Evolutionary conservation across 139 green algal species (phyloP), one percentile per base, ranked within the genome.

Genomic region (Raphidocelis subcapitata): DNA sequence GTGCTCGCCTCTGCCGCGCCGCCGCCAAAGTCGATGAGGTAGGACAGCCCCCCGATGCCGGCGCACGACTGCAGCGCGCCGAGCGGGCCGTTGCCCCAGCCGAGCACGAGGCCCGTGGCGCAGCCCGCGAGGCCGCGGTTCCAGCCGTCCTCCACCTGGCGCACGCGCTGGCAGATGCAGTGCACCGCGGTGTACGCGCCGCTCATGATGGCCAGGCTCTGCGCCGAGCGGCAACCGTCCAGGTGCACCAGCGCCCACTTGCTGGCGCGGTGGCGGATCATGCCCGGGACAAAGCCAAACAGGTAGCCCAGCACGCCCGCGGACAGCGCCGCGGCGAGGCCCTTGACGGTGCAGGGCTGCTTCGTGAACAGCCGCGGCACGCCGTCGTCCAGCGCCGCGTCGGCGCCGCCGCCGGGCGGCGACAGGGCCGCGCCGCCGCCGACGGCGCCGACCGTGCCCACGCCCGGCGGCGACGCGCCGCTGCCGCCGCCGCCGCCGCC

Each of bases 181-280:
- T 79, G 77, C 2, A 87, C 84, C 3, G 81, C 75, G 18, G 87
- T 84, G 76, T 93, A 93, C 28, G 91, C 60, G 18, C 87, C 88
- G 37, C 81, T 82, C 77, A 90, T 79, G 35, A 90, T 44, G 1
- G 74, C 86, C 78, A 91, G 85, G 24, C 80, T 77, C 62, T 79
- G 78, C 46, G 86, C 79, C 15, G 84, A 91, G 2, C 28, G 32
- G 67, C 76, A 68, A 28, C 88, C 85, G 28, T 87, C 77, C 1
- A 33, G 61, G 18, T 81, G 41, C 23, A 82, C 77, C 2, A 81
- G 32, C n/a, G 36, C 44, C 47, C 75, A 72, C 46, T 59, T 33
- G 2, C 31, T 37, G 32, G 56, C 60, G 15, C 69, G 72, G 47
- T 79, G 68, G 32, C 74, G 66, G 18, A 84, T 57, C 29, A 75